Base-by-base conservation (phyloP, 1,284 basidiomycete species). In the Ganoderma sp. region DNA sequence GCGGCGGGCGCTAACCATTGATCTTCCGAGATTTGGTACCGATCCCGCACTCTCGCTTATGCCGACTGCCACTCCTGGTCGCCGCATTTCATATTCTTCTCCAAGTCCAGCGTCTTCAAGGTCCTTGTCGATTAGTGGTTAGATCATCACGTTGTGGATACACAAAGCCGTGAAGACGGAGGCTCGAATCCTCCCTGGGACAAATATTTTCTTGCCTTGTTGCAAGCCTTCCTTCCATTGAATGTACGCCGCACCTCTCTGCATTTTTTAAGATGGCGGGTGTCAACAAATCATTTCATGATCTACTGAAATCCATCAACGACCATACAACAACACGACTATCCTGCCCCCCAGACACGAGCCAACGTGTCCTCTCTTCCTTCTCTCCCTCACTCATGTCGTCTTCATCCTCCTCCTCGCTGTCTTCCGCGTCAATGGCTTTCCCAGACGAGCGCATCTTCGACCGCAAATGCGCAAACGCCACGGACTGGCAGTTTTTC, bases 241-340 rank as follows among this genome's bases (percentile, higher is more conserved):
- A 3, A 39, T 9, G 37, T 39, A 39, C 37, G 8, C 37, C 2
- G 37, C 6, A 39, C 37, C 37, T 39, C 37, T 39, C 37, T 2
- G 37, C 3, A 39, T 9, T 9, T 39, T 39, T 8, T 39, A 10
- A 39, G 37, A 39, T 39, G 37, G 37, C 37, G 37, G 1, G 37
- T n/a, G 34, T 15, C n/a, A 14, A n/a, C 15, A 9, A 10, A 19
- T n/a, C 17, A 3, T 12, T 37, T 71, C 67, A 73, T 56, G 70
- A 69, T 69, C 82, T 85, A 41, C 80, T 80, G 71, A 96, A 96
- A 71, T 84, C 87, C 72, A 91, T 91, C 64, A 97, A 78, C 28
- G 84, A 81, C 95, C 95, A 97, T 32, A 96, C 82, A 0, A 90
- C 90, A 0, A 96, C 84, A 14, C 93, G 84, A 54, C 81, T 84